Conservation (phyloP, 2,329 filamentous ascomycete genomes). For the Waltergamsia citrina region DNA sequence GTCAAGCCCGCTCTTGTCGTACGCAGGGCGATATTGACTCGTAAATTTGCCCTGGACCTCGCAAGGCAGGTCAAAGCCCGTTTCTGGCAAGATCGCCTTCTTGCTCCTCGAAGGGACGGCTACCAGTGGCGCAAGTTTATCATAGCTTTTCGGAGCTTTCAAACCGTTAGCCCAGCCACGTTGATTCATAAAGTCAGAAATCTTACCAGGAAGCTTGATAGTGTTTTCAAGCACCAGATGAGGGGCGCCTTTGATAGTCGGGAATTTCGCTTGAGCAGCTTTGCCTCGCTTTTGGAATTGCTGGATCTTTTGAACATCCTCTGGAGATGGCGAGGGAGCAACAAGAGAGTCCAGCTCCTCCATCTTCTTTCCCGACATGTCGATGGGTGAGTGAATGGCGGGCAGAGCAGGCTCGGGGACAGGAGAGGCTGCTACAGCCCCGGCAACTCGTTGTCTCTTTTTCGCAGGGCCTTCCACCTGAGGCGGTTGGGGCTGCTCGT, state of each 20-base stretch:
- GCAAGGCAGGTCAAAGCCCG: conserved; percentile 28
- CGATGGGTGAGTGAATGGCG: conserved; percentile 17
- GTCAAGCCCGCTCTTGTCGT: conserved; percentile 27
- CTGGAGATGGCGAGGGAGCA: conserved; percentile 19
- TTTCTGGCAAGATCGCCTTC: conserved; percentile 25
- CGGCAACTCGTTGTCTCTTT: conserved; percentile 26
- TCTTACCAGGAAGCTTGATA: conserved; percentile 28
- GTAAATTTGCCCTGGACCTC: conserved; percentile 34
- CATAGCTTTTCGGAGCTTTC: conserved; percentile 32
- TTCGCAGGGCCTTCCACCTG: conserved; percentile 16
- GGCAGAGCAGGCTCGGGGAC: conserved; percentile 14
- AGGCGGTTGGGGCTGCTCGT: conserved; percentile 6
- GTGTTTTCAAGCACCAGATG: conserved; percentile 25
- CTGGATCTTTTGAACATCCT: conserved; percentile 23
- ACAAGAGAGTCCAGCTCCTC: conserved; percentile 23
- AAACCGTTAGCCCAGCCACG: not conserved
- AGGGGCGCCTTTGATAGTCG: conserved; percentile 26
- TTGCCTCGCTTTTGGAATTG: conserved; percentile 27
- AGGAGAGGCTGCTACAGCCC: conserved; percentile 10
- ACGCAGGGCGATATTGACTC: conserved; percentile 27
- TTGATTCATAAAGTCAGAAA: conserved; percentile 2
- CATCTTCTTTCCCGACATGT: conserved; percentile 16
- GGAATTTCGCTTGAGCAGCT: conserved; percentile 25
- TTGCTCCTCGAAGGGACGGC: conserved; percentile 28
- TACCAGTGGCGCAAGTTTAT: conserved; percentile 32